phyloP scores from a whole-genome alignment of 2,329 filamentous ascomycete genomes.

The Phaeosphaeriaceae sp. region DNA sequence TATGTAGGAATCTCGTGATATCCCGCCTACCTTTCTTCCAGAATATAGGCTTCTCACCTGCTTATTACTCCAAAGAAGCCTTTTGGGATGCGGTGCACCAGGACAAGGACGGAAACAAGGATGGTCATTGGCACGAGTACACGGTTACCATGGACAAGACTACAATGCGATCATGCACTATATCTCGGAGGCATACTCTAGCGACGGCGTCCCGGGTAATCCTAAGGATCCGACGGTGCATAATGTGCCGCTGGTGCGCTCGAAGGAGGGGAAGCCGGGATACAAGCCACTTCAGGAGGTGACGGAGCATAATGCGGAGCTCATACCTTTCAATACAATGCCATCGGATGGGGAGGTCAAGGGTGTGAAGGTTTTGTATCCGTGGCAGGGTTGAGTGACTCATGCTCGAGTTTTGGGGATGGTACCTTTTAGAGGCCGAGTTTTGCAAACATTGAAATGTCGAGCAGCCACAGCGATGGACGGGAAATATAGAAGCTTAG shows the following conservation, averaged over 20 bases:
- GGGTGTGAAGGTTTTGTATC: neutral
- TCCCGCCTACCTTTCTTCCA: no score
- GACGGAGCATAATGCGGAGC: conserved; percentile 1
- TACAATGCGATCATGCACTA: conserved; percentile 10
- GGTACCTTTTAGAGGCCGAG: no score
- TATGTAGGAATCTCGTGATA: no score
- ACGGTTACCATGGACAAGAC: neutral
- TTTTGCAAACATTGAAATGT: no score
- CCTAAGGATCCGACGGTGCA: neutral
- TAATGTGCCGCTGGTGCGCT: neutral
- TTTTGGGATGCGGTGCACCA: neutral
- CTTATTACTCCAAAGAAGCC: neutral
- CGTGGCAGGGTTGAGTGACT: no score
- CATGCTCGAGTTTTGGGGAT: no score
- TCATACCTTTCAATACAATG: neutral
- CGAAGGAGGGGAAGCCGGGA: neutral
- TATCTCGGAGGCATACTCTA: neutral
- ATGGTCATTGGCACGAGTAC: neutral
- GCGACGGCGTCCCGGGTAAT: neutral
- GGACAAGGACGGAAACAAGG: no score
- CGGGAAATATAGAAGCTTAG: no score
- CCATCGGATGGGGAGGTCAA: neutral
- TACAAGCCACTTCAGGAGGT: neutral
- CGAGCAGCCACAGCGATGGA: no score
- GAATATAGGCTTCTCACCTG: no score